A percentile compares a stretch with the other conserved stretches of the same genome.
phyloP scores from a whole-genome alignment of 73 alveolate species.

The Blepharisma stoltei region DNA sequence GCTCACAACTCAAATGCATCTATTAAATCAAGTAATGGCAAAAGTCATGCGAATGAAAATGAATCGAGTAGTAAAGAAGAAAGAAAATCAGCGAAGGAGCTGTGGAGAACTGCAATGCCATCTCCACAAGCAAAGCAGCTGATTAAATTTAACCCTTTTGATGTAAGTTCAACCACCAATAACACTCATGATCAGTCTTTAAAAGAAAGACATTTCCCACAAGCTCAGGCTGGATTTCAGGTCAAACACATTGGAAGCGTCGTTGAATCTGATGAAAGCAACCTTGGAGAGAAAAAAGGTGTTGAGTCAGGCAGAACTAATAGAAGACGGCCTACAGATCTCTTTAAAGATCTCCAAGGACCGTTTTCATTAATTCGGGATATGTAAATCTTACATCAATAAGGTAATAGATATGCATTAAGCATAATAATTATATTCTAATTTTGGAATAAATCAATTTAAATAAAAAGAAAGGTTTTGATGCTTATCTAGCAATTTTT shows the following conservation, averaged over 20 bases:
- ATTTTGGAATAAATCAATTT: too few relatives aligned
- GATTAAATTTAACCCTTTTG: background rate
- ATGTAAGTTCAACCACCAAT: background rate
- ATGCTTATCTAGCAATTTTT: too few relatives aligned
- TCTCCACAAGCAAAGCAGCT: constrained; percentile 8
- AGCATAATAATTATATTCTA: too few relatives aligned
- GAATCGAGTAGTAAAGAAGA: background rate
- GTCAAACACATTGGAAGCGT: background rate
- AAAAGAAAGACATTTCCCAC: background rate
- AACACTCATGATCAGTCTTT: constrained; percentile 15
- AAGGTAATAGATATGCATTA: too few relatives aligned
- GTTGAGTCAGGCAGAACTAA: background rate
- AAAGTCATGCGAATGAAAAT: background rate
- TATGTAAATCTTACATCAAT: too few relatives aligned
- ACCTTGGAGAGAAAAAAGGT: background rate
- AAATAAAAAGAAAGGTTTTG: too few relatives aligned
- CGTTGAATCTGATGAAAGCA: background rate
- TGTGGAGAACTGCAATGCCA: constrained; percentile 13
- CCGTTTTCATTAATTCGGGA: background rate
- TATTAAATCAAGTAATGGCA: background rate
- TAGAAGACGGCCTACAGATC: background rate
- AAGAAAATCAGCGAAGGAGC: background rate
- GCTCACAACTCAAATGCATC: background rate
- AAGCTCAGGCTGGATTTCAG: background rate
- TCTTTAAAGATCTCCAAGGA: constrained; percentile 21